These are phyloP conservation scores for Globisporangium canariense DNA, from an alignment of 352 stramenopile genomes.

Conservation along the genomic window DNA sequence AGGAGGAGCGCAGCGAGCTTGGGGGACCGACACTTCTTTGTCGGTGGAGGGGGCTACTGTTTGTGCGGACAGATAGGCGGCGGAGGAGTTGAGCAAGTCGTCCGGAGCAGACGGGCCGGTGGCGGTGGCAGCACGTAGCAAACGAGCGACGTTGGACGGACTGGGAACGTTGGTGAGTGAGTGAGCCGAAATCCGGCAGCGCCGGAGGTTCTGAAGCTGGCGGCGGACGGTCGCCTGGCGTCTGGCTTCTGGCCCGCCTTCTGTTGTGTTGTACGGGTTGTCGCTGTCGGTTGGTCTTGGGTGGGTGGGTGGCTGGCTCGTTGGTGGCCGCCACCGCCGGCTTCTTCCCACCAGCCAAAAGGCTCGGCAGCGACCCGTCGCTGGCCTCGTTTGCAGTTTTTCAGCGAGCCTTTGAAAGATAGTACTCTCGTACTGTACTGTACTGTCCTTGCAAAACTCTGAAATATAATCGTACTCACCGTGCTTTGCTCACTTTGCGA, in stretches of 20 bases:
- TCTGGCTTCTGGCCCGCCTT: background rate
- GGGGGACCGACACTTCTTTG: background rate
- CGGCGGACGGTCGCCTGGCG: background rate
- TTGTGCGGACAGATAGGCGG: background rate
- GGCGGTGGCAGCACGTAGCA: background rate
- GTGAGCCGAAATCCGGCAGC: background rate
- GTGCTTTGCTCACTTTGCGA: background rate
- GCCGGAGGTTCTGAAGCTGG: background rate
- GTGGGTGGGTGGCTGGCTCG: background rate
- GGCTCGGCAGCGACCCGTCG: too few relatives aligned
- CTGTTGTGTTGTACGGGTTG: background rate
- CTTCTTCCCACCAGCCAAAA: slow-evolving; percentile 9
- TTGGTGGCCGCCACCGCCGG: background rate
- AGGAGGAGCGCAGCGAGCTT: background rate
- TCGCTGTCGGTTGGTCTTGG: background rate
- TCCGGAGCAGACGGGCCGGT: background rate
- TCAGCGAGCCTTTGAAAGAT: too few relatives aligned
- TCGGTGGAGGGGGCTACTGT: background rate
- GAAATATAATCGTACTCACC: background rate
- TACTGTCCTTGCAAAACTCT: background rate
- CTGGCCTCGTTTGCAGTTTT: background rate
- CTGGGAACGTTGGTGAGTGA: background rate
- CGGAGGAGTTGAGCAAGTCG: background rate
- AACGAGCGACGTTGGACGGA: too few relatives aligned
- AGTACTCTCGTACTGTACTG: too few relatives aligned